Conservation (phyloP, 2,329 filamentous ascomycete species). For the Albifimbria verrucaria region DNA sequence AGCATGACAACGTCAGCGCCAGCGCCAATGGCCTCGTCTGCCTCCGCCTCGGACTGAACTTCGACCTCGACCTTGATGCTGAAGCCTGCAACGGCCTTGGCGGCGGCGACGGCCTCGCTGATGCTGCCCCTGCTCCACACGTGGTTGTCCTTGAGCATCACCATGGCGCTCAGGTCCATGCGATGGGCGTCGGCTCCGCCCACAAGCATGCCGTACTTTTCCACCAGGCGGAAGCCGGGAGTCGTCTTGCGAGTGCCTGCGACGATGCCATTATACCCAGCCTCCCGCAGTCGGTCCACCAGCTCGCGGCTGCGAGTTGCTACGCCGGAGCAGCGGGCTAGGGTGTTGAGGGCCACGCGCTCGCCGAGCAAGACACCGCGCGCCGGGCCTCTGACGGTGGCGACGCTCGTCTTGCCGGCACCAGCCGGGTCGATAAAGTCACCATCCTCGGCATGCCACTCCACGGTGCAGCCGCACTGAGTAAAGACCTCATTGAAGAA, state of each 20-base stretch:
- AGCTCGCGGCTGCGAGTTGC: constrained; percentile 65
- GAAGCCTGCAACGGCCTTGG: constrained; percentile 82
- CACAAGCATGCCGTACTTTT: constrained; percentile 97
- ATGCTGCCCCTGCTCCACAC: constrained; percentile 90
- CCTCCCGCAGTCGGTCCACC: constrained; percentile 52
- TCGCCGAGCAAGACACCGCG: constrained; percentile 83
- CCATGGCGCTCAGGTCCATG: constrained; percentile 90
- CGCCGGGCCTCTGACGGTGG: constrained; percentile 82
- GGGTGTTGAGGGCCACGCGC: constrained; percentile 84
- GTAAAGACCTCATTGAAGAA: constrained; percentile 94
- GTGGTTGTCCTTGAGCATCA: constrained; percentile 99
- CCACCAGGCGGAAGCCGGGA: constrained; percentile 88
- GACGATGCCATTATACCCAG: constrained; percentile 78
- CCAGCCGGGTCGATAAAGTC: constrained; percentile 58
- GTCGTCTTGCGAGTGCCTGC: constrained; percentile 97
- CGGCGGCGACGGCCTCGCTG: constrained; percentile 77
- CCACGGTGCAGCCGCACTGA: constrained; percentile 86
- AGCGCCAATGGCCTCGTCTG: constrained; percentile 84
- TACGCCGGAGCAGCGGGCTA: constrained; percentile 88
- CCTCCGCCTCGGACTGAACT: constrained; percentile 82
- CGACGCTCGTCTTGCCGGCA: constrained; percentile 57
- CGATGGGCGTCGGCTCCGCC: constrained; percentile 90
- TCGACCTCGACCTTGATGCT: constrained; percentile 95
- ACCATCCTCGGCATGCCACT: constrained; percentile 84
- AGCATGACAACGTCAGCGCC: constrained; percentile 97